Conservation (phyloP, 2,329 filamentous ascomycete genomes). For the Colletotrichum lupini region DNA sequence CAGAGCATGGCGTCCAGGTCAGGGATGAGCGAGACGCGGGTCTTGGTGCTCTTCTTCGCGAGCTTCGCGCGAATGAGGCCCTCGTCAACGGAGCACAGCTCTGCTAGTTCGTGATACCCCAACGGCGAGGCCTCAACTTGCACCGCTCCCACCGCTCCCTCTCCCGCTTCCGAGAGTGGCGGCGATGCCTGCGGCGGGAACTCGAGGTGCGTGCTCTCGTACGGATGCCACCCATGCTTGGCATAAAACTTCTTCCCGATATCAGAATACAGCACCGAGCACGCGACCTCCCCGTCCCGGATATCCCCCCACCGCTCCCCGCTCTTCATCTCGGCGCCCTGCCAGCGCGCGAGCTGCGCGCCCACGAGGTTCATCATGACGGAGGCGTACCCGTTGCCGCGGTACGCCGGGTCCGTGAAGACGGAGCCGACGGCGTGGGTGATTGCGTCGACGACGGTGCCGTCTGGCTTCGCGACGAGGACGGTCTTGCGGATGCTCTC, state of each 20-base stretch:
- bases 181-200: slow-evolving; percentile 57
- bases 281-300: slow-evolving; percentile 55
- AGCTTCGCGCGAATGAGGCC: slow-evolving; percentile 67
- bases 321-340: slow-evolving; percentile 39
- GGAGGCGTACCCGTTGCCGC: slow-evolving; percentile 80
- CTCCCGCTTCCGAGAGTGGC: background rate
- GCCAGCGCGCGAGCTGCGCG: slow-evolving; percentile 50
- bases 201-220: slow-evolving; percentile 77
- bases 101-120: slow-evolving; percentile 68
- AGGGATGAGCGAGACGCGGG: slow-evolving; percentile 74
- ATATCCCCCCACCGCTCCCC: slow-evolving; percentile 38
- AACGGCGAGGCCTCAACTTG: slow-evolving; percentile 54
- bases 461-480: slow-evolving; percentile 53
- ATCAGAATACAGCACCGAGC: slow-evolving; percentile 87
- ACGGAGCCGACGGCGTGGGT: slow-evolving; percentile 84
- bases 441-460: slow-evolving; percentile 60
- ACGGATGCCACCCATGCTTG: slow-evolving; percentile 79
- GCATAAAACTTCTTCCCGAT: slow-evolving; percentile 88
- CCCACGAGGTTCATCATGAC: slow-evolving; percentile 79
- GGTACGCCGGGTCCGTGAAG: slow-evolving; percentile 75
- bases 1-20: slow-evolving; percentile 76
- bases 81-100: slow-evolving; percentile 74
- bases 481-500: slow-evolving; percentile 72
- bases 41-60: slow-evolving; percentile 52
- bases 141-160: slow-evolving; percentile 19